phyloP scores from a whole-genome alignment of 1,284 basidiomycete species.

The Leccinum pachyderme region DNA sequence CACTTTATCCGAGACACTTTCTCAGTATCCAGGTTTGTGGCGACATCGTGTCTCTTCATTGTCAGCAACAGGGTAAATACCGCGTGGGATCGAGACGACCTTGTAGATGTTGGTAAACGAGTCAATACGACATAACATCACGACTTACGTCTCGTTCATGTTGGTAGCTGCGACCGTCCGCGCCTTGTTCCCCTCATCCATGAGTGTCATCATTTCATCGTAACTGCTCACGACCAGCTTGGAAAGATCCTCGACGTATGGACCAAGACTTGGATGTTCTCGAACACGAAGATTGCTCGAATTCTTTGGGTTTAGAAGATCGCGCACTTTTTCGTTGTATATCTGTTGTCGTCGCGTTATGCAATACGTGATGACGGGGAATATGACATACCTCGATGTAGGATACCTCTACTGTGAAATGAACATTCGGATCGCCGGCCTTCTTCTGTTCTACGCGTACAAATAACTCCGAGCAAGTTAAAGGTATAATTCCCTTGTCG shows the following conservation, averaged over 20 bases:
- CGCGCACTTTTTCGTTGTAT: slow-evolving; percentile 98
- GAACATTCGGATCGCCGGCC: slow-evolving; percentile 64
- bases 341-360: slow-evolving; percentile 50
- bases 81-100: slow-evolving; percentile 94
- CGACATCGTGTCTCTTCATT: slow-evolving; percentile 83
- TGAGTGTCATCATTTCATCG: slow-evolving; percentile 95
- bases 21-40: slow-evolving; percentile 87
- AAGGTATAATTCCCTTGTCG: slow-evolving; percentile 97
- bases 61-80: slow-evolving; percentile 94
- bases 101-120: slow-evolving; percentile 24
- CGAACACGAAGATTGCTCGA: slow-evolving; percentile 93
- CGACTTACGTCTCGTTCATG: slow-evolving; percentile 94
- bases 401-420: slow-evolving; percentile 92
- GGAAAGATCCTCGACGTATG: slow-evolving; percentile 97
- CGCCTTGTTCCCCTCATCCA: slow-evolving; percentile 99
- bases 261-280: slow-evolving; percentile 92
- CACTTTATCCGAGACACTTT: slow-evolving; percentile 95
- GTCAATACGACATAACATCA: background rate
- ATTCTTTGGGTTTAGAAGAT: slow-evolving; percentile 96
- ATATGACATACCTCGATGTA: slow-evolving; percentile 78
- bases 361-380: background rate
- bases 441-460: slow-evolving; percentile 73
- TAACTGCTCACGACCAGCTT: slow-evolving; percentile 91
- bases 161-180: slow-evolving; percentile 97
- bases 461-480: slow-evolving; percentile 93